Conservation (phyloP, 306 rosid species). For the Cucurbita ficifolia region DNA sequence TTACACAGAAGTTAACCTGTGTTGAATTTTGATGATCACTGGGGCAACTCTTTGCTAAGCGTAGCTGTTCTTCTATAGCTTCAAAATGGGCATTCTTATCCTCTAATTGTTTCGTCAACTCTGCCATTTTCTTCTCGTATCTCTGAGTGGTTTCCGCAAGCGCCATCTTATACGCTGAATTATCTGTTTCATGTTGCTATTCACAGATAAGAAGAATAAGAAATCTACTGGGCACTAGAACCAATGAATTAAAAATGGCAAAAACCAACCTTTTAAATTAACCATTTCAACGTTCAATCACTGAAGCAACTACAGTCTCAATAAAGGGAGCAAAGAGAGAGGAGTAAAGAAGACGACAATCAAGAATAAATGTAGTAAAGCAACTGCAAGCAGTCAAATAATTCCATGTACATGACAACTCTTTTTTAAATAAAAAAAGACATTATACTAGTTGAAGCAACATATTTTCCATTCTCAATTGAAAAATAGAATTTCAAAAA, state of each 20-base stretch:
- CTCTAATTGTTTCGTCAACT: constrained; percentile 27
- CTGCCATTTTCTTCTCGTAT: constrained; percentile 32
- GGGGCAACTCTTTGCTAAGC: constrained; percentile 21
- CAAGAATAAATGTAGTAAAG: not conserved
- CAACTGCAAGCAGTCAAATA: not conserved
- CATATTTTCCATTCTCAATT: not conserved
- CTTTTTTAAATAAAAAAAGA: not conserved
- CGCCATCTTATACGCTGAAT: constrained; percentile 23
- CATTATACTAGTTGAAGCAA: not conserved
- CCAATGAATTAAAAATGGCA: not conserved
- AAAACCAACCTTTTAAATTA: not conserved
- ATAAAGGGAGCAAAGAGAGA: not conserved
- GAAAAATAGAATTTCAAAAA: not conserved
- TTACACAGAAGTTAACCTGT: constrained; percentile 20
- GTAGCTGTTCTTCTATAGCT: constrained; percentile 29
- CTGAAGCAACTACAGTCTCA: not conserved
- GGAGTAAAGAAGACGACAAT: not conserved
- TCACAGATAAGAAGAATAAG: constrained; percentile 1
- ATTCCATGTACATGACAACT: not conserved
- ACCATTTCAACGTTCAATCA: not conserved
- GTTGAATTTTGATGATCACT: constrained; percentile 22
- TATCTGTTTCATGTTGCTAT: constrained; percentile 30
- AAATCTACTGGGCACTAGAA: not conserved
- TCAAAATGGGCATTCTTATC: constrained; percentile 20
- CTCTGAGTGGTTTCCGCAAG: constrained; percentile 31